Percentiles rank a stretch among this genome's conserved stretches.
These are phyloP conservation scores for Punica granatum DNA, from an alignment of 345 rosid genomes.

Conservation along the genomic window DNA sequence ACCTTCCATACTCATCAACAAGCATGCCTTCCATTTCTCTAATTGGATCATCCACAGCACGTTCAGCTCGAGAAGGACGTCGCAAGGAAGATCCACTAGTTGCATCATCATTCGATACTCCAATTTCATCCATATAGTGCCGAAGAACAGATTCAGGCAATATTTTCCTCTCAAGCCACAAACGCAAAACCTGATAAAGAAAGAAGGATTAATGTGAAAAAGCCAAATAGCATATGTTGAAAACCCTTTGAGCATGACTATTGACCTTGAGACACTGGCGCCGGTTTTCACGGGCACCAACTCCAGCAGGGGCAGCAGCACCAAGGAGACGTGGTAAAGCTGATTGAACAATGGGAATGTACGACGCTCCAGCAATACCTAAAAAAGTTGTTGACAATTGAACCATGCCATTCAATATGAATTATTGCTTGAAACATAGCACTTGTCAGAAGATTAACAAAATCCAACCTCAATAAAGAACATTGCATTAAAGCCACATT, in stretches of 20 bases:
- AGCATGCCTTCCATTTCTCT: conserved; percentile 99
- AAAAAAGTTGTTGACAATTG: conserved; percentile 4
- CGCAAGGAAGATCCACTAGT: conserved; percentile 53
- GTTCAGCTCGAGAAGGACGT: conserved; percentile 89
- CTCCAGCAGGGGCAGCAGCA: conserved; percentile 90
- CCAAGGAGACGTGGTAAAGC: conserved; percentile 91
- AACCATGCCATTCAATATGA: not conserved
- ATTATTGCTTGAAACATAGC: not conserved
- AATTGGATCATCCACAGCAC: conserved; percentile 87
- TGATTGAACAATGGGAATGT: conserved; percentile 75
- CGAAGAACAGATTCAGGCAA: conserved; percentile 74
- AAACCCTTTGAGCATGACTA: not conserved
- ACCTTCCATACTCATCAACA: conserved; percentile 99
- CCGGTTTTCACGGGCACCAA: conserved; percentile 85
- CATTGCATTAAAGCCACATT: too few relatives aligned
- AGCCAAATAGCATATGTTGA: not conserved
- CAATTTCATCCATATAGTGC: conserved; percentile 72
- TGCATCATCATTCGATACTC: conserved; percentile 62
- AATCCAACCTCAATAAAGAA: not conserved
- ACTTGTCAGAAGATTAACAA: not conserved
- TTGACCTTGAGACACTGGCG: conserved; percentile 91
- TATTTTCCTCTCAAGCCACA: conserved; percentile 90
- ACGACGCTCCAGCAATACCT: conserved; percentile 87
- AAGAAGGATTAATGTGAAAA: conserved; percentile 3
- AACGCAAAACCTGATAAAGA: conserved; percentile 58